Evolutionary conservation across 257 asterid species (phyloP), one percentile per base, ranked within the genome.

Genomic region (Euphrasia confusa): DNA sequence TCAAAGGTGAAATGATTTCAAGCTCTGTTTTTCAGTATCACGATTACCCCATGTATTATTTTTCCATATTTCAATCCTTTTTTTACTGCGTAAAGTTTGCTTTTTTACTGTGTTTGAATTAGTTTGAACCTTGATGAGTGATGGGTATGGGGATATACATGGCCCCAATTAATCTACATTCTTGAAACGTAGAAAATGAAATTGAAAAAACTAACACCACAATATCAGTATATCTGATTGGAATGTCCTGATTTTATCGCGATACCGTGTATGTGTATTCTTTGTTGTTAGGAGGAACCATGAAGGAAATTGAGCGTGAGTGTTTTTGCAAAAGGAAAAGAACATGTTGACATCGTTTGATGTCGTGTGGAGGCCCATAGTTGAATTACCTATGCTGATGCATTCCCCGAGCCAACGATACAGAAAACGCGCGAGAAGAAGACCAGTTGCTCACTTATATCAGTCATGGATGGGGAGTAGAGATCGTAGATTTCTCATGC

Each of bases 301-400:
- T 67, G 78, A 69, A 40, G 75, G 83, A 65, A 63, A 60, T 58
- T 50, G 52, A 71, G 66, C 77, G 78, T 74, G 68, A 72, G 59
- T 69, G 74, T 73, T 73, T 61, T 56, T 40, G 70, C 64, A 86
- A 75, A 72, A 82, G 64, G 84, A 75, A 72, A 82, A 80, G 74
- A 89, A 76, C 71, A 85, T 87, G 91, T 80, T 81, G 88, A 52
- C 86, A 61, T 87, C 97, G 33, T 72, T 87, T 71, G 83, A 82
- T 75, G 77, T 79, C 65, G 64, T 73, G 54, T 77, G 87, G 79
- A 76, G 79, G 73, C 74, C 84, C 61, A 69, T 77, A 57, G 60
- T 73, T 58, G 87, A 82, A 30, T 75, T 76, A 35, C 68, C 83
- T 54, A 67, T 80, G 72, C 76, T 71, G 61, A 70, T 74, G 75